Percentiles rank a stretch among this genome's conserved stretches.
Evolutionary conservation across 2,329 filamentous ascomycete species (phyloP).

Genomic region (Apiospora arundinis): DNA sequence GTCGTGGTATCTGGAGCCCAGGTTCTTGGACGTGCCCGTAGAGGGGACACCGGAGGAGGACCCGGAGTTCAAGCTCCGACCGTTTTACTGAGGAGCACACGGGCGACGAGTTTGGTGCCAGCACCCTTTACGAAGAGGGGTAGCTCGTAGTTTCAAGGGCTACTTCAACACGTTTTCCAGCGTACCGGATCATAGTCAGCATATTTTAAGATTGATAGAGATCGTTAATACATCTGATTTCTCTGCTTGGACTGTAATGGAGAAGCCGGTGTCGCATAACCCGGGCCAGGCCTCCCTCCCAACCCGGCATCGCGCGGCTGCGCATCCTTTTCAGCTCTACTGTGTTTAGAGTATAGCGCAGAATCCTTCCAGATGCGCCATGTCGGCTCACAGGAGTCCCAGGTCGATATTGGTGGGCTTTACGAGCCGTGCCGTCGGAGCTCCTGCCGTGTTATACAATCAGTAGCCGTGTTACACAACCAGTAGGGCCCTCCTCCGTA

Average conservation of each 20-base stretch:
- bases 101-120: no score
- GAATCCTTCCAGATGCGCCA: neutral
- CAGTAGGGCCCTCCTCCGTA: no score
- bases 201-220: no score
- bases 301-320: neutral
- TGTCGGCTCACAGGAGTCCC: neutral
- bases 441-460: no score
- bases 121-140: no score
- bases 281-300: neutral
- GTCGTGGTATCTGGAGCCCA: slow-evolving; percentile 41
- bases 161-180: no score
- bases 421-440: no score
- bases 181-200: no score
- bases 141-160: no score
- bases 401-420: no score
- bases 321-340: neutral
- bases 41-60: slow-evolving; percentile 37
- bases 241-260: neutral
- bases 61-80: slow-evolving; percentile 35
- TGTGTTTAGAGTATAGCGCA: neutral
- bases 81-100: slow-evolving; percentile 33
- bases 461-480: no score
- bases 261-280: neutral
- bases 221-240: no score
- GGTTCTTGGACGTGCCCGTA: slow-evolving; percentile 35